Conservation (phyloP, 371 early-diverging fungal genomes). For the Phascolomyces articulosus region DNA sequence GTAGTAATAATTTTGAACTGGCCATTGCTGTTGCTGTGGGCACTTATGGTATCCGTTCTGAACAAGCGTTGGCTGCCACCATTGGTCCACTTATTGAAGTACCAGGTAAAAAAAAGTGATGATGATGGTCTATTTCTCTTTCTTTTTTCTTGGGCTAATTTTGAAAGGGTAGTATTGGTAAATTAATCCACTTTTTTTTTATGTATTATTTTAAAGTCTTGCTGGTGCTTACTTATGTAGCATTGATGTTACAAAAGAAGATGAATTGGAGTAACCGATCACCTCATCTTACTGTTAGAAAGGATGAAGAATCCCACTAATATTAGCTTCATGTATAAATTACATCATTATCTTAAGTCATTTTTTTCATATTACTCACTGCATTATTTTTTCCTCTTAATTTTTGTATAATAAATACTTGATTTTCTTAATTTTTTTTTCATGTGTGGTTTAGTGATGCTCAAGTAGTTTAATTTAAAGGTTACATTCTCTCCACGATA, state of each 20-base stretch:
- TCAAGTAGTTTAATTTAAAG: no score
- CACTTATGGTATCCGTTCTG: constrained; percentile 66
- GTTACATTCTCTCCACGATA: no score
- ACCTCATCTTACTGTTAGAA: neutral
- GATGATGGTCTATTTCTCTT: no score
- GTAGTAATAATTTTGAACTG: constrained; percentile 78
- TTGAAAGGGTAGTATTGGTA: no score
- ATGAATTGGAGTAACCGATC: constrained; percentile 21
- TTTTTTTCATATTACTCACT: no score
- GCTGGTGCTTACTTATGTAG: constrained; percentile 28
- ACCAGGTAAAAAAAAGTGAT: constrained; percentile 50
- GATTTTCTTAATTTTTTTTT: no score
- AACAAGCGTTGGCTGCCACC: constrained; percentile 70
- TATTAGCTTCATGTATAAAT: neutral
- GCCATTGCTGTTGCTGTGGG: constrained; percentile 80
- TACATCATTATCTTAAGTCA: neutral
- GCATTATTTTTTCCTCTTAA: no score
- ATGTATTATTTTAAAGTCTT: constrained; percentile 21
- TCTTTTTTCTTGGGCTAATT: no score
- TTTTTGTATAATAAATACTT: no score
- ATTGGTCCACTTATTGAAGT: constrained; percentile 83
- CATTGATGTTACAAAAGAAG: constrained; percentile 30
- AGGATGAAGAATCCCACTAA: neutral
- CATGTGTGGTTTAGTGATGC: no score
- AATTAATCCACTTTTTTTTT: no score